phyloP scores from a whole-genome alignment of 1,284 basidiomycete species.

The Ceratobasidium sp. region DNA sequence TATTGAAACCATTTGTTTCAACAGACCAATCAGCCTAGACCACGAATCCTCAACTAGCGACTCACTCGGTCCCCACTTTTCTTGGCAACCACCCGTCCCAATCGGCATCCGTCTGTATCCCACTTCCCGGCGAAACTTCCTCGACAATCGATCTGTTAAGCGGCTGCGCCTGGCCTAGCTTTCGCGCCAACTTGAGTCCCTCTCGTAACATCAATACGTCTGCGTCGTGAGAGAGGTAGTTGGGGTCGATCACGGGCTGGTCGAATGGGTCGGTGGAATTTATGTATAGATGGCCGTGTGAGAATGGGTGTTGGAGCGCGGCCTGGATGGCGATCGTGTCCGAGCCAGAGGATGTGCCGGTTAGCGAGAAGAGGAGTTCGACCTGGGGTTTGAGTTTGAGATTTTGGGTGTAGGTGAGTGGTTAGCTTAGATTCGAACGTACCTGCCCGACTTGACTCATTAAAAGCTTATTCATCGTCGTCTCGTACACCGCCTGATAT shows the following conservation, averaged over 20 bases:
- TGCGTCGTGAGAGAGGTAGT: constrained; percentile 66
- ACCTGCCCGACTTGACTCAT: constrained; percentile 62
- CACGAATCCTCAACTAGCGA: not conserved
- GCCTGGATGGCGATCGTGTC: constrained; percentile 65
- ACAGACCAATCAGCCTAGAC: not conserved
- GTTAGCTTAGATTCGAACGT: not conserved
- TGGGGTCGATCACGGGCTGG: constrained; percentile 69
- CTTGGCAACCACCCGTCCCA: constrained; percentile 61
- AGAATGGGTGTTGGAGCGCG: constrained; percentile 74
- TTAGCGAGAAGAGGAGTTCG: constrained; percentile 71
- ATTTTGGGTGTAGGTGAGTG: not conserved
- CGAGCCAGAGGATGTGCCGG: constrained; percentile 56
- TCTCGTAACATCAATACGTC: constrained; percentile 68
- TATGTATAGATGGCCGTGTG: constrained; percentile 60
- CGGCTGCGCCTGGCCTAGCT: constrained; percentile 58
- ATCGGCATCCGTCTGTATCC: constrained; percentile 59
- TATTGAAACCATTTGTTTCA: too few species aligned
- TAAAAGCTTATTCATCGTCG: constrained; percentile 67
- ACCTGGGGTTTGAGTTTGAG: constrained; percentile 59
- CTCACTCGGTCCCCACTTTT: constrained; percentile 45
- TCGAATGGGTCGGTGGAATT: constrained; percentile 66
- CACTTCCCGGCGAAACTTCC: constrained; percentile 60
- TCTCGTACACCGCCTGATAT: constrained; percentile 54
- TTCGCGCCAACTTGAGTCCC: constrained; percentile 66
- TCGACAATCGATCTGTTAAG: constrained; percentile 55